Conservation (phyloP, 768 basidiomycete species). For the Trametes cubensis region DNA sequence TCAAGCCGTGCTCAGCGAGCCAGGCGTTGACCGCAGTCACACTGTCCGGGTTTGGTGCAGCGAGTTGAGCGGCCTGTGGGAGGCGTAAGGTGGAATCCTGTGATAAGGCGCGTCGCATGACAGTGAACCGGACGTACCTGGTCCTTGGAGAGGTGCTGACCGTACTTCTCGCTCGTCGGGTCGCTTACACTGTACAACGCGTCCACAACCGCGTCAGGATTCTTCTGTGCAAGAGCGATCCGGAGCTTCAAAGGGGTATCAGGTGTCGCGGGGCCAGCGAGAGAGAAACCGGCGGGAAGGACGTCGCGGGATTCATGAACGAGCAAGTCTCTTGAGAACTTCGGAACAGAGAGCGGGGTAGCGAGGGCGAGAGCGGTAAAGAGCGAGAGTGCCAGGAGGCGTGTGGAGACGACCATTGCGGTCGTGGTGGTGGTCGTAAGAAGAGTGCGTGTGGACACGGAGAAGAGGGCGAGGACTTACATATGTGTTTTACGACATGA, state of each 20-base stretch:
- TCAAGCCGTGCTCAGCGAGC: constrained; percentile 29
- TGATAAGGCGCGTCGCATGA: neutral
- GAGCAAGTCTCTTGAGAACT: constrained; percentile 14
- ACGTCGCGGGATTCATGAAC: constrained; percentile 23
- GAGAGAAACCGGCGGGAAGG: constrained; percentile 21
- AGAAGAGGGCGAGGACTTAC: neutral
- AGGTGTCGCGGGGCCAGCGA: constrained; percentile 22
- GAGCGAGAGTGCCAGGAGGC: constrained; percentile 23
- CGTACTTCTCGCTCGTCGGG: constrained; percentile 28
- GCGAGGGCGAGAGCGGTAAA: constrained; percentile 14
- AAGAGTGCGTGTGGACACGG: neutral
- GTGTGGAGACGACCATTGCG: constrained; percentile 18
- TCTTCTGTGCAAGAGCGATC: constrained; percentile 32
- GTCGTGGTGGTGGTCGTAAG: neutral
- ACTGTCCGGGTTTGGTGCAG: constrained; percentile 26
- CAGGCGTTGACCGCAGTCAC: constrained; percentile 31
- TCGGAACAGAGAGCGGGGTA: constrained; percentile 11
- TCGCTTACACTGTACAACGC: constrained; percentile 32
- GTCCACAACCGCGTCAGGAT: constrained; percentile 31
- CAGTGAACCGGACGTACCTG: constrained; percentile 25
- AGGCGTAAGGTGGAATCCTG: neutral
- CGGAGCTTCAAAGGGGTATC: constrained; percentile 30
- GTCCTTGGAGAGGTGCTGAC: constrained; percentile 33
- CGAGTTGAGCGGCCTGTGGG: constrained; percentile 29
- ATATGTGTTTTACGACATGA: neutral